Percentiles rank a stretch among this genome's conserved stretches.
phyloP scores from a whole-genome alignment of 345 rosid genomes.

The Lumnitzera littorea region DNA sequence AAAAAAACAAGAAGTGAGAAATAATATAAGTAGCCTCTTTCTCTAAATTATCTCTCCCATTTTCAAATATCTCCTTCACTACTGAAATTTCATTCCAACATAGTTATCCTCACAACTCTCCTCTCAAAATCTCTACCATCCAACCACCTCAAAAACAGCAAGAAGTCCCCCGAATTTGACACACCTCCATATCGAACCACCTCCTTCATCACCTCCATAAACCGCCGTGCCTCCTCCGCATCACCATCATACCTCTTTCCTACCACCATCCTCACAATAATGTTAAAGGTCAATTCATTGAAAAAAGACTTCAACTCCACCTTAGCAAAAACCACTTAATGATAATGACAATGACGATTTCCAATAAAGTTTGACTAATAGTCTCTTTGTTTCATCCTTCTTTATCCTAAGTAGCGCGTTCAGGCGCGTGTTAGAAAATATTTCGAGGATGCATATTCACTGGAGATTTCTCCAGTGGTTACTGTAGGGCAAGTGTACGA shows the following conservation, averaged over 20 bases:
- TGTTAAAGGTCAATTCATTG: conserved; percentile 25
- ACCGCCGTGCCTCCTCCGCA: conserved; percentile 25
- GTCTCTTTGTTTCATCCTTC: conserved; percentile 21
- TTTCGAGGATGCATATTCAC: conserved; percentile 23
- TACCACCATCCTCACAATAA: conserved; percentile 32
- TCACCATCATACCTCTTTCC: conserved; percentile 43
- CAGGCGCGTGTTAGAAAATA: conserved; percentile 32
- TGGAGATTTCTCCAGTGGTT: conserved; percentile 45
- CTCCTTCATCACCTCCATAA: conserved; percentile 33
- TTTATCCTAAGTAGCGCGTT: conserved; percentile 11
- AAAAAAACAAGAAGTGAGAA: no score
- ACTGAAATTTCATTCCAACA: no score
- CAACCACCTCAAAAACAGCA: conserved; percentile 36
- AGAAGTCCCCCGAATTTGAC: conserved; percentile 32
- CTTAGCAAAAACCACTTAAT: conserved; percentile 13
- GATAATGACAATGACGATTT: background rate
- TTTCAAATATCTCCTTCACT: no score
- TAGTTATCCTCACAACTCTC: conserved; percentile 12
- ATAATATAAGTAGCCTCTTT: no score
- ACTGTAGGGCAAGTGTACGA: conserved; percentile 22
- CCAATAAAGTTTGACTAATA: background rate
- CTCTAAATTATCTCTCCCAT: no score
- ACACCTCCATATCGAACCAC: conserved; percentile 11
- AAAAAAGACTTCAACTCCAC: conserved; percentile 34
- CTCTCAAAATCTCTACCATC: conserved; percentile 17